These are phyloP conservation scores for Xylaria scruposa DNA, from an alignment of 495 filamentous ascomycete species.

Conservation along the genomic window DNA sequence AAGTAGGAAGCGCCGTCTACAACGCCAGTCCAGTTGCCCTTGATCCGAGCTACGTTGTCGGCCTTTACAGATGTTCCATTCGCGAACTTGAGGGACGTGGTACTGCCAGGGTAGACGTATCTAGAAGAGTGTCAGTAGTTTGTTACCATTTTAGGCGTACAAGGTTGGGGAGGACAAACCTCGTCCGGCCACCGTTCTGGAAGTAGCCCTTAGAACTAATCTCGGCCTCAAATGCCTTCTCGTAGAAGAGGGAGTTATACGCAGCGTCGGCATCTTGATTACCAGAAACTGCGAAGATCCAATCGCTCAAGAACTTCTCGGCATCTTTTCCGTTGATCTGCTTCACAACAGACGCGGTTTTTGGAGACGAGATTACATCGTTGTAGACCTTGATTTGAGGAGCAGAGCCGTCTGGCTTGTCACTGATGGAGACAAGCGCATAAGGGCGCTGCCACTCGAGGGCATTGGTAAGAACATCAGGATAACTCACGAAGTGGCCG, in stretches of 20 bases:
- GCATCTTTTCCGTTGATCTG: constrained; percentile 50
- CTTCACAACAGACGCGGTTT: constrained; percentile 36
- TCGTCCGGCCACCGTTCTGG: constrained; percentile 40
- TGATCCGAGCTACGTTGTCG: constrained; percentile 48
- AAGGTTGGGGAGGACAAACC: constrained; percentile 25
- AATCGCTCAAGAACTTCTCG: constrained; percentile 40
- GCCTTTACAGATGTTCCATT: constrained; percentile 47
- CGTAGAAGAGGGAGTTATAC: constrained; percentile 56
- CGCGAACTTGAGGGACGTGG: constrained; percentile 50
- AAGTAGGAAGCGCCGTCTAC: constrained; percentile 50
- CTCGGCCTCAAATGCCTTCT: constrained; percentile 37
- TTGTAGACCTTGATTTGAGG: constrained; percentile 49
- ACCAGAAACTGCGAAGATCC: constrained; percentile 39
- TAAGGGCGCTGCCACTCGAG: constrained; percentile 44
- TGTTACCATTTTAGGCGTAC: not conserved
- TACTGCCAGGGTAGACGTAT: constrained; percentile 49
- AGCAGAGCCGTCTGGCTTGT: constrained; percentile 42
- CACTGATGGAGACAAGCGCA: constrained; percentile 48
- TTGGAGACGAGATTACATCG: constrained; percentile 37
- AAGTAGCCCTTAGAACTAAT: constrained; percentile 36
- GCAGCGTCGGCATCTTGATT: constrained; percentile 56
- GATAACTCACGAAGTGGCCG: constrained; percentile 52
- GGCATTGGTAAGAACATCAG: constrained; percentile 48
- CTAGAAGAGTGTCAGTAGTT: constrained; percentile 25
- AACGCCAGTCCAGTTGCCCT: constrained; percentile 41